Base-by-base conservation (phyloP, 1,284 basidiomycete genomes). In the Coniferiporia sulphurascens region DNA sequence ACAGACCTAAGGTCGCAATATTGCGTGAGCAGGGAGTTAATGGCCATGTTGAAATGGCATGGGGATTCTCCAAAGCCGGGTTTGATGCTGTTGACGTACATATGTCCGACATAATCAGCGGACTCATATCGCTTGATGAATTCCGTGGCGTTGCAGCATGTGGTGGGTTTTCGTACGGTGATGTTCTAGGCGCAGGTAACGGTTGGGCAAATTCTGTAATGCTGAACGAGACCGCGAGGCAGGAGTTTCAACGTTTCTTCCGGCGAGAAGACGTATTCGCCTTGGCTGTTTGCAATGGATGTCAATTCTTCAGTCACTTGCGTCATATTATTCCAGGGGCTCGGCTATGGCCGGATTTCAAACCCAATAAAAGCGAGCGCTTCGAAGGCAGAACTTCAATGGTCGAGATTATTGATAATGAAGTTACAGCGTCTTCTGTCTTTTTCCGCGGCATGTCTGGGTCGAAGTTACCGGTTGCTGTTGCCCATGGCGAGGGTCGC, bases 1-100 rank as follows among this genome's bases (percentile, higher is more conserved):
- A 73, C 49, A 82, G 90, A 1, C 97, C 96, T 7, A 90, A 86
- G 70, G 93, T 99, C 17, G 96, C 95, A 35, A 95, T 99, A 65
- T 81, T 99, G 45, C 89, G 97, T 56, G 96, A 99, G 72, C 96
- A 99, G 73, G 97, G 96, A 66, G 95, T 99, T 64, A 99, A 99
- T 71, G 96, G 97, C 1, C 95, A 99, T 62, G 80, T 94, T 52
- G 96, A 99, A 78, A 98, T 99, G 96, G 97, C 92, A 0, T 99
- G 93, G 93, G 86, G 95, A 12, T 99, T 99, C 77, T 81, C 87
- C 32, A 87, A 83, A 0, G 95, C 95, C 15, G 97, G 97, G 6
- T 99, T 99, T 72, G 87, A 92, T 63, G 88, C 95, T 4, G 78
- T 98, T 60, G 97, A 99, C 70, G 92, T 99, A 3, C 96, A 99